Evolutionary conservation across 2,329 filamentous ascomycete species (phyloP), one percentile per base, ranked within the genome.

Genomic region (Trichoderma simmonsii): DNA sequence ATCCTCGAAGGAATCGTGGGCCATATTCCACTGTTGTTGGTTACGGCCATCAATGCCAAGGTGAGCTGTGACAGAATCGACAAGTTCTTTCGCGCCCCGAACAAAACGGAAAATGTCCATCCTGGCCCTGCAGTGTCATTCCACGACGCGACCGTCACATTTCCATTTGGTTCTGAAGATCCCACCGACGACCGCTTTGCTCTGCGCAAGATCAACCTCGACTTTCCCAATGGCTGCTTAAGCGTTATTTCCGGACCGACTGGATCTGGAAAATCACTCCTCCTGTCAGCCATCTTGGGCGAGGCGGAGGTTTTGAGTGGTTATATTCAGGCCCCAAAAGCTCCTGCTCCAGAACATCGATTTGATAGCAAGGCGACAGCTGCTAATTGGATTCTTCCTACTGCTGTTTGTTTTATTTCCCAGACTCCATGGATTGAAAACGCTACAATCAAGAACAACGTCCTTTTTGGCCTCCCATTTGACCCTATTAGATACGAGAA

Each of bases 401-500:
- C 43, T 9, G 54, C 70, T 12, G 48, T 71, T 9, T 66, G 43
- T 6, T 67, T 57, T 15, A 30, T 71, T n/a, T 67, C 90, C 4
- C 91, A 93, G 77, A 92, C 91, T 18, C 92, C 92, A 0, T 94
- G 92, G 92, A 92, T 94, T 65, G 91, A 93, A 76, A 93, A 94
- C 75, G 90, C 89, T 0, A 91, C 88, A 2, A 90, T 95, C 71
- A 89, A 86, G 73, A 88, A 92, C 21, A 94, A 94, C 75, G 90
- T 94, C 56, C 79, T 92, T 0, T 94, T 93, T 73, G 91, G 91
- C 0, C 81, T 93, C 1, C 91, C 91, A 0, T 86, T 85, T 36
- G 89, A 93, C 73, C 82, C 87, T 64, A 81, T 85, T 14, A 86
- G 92, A 57, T 94, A 94, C 77, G 82, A 84, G 2, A 88, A 90